These are phyloP conservation scores for Dipteronia sinensis DNA, from an alignment of 345 rosid species.

Conservation along the genomic window DNA sequence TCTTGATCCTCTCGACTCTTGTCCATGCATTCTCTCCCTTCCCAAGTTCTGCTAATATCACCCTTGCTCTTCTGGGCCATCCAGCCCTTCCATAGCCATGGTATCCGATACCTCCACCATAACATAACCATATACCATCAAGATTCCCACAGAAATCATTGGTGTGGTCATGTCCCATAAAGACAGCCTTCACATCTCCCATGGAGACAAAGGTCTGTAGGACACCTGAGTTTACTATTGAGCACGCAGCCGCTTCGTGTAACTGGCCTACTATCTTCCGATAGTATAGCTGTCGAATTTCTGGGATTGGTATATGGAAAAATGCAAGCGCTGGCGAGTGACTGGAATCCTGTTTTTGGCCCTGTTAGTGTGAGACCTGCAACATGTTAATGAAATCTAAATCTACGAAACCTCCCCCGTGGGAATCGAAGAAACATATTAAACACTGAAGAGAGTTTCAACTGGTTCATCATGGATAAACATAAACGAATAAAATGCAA, in stretches of 20 bases:
- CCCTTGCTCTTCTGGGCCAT: slow-evolving; percentile 78
- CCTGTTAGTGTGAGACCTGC: slow-evolving; percentile 39
- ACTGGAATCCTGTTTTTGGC: slow-evolving; percentile 29
- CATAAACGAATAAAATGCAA: background rate
- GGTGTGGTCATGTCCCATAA: slow-evolving; percentile 84
- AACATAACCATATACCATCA: slow-evolving; percentile 83
- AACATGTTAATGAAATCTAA: slow-evolving; percentile 44
- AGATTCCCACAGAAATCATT: slow-evolving; percentile 88
- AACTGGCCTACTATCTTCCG: slow-evolving; percentile 61
- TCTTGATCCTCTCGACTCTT: slow-evolving; percentile 58
- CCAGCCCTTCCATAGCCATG: slow-evolving; percentile 81
- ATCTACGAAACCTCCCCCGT: slow-evolving; percentile 20
- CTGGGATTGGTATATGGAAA: slow-evolving; percentile 87
- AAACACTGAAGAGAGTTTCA: background rate
- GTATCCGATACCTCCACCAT: slow-evolving; percentile 95
- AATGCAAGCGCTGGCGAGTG: slow-evolving; percentile 50
- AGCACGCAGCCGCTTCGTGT: slow-evolving; percentile 81
- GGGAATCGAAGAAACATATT: slow-evolving; percentile 18
- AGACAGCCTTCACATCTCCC: slow-evolving; percentile 83
- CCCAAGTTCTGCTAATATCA: slow-evolving; percentile 65
- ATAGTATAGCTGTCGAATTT: slow-evolving; percentile 61
- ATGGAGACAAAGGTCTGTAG: slow-evolving; percentile 59
- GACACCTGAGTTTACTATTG: slow-evolving; percentile 67
- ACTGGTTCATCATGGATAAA: background rate
- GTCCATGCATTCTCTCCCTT: slow-evolving; percentile 54